Evolutionary conservation across 2,329 filamentous ascomycete genomes (phyloP).

Genomic region (Pleomassaria siparia): DNA sequence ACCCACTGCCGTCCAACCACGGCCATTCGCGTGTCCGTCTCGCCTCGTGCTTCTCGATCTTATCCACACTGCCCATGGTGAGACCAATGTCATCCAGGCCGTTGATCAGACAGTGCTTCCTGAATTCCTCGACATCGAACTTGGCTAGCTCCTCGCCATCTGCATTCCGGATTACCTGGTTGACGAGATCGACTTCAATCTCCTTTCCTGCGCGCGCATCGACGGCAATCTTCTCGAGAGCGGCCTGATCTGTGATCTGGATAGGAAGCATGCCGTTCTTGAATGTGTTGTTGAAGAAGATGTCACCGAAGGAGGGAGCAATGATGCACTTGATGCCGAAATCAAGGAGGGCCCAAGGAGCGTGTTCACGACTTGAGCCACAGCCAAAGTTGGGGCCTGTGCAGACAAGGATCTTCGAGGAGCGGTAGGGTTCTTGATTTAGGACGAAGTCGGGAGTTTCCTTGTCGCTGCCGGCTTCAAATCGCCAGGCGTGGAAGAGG

Average conservation of each 20-base stretch:
- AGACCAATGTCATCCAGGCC: constrained; percentile 94
- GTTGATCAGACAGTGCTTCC: constrained; percentile 91
- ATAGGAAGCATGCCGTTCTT: constrained; percentile 99
- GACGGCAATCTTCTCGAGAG: constrained; percentile 69
- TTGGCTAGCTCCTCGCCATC: constrained; percentile 71
- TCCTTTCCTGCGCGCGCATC: constrained; percentile 80
- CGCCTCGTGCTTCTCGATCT: constrained; percentile 81
- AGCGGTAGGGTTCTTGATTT: constrained; percentile 84
- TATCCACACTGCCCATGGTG: constrained; percentile 88
- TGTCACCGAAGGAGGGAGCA: constrained; percentile 83
- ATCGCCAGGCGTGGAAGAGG: constrained; percentile 84
- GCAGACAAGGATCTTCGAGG: constrained; percentile 85
- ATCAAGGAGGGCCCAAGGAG: constrained; percentile 93
- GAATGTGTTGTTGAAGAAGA: constrained; percentile 99
- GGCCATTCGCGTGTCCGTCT: constrained; percentile 77
- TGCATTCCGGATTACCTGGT: constrained; percentile 78
- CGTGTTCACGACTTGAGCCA: constrained; percentile 89
- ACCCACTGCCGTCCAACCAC: constrained; percentile 87
- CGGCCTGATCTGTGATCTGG: constrained; percentile 65
- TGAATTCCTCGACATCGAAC: constrained; percentile 90
- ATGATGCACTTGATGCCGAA: constrained; percentile 96
- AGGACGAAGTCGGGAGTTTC: constrained; percentile 84
- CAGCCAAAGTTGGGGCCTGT: constrained; percentile 96
- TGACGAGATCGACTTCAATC: constrained; percentile 84
- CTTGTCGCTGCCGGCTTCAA: constrained; percentile 62